These are phyloP conservation scores for Aspergillus melleus DNA, from an alignment of 2,329 filamentous ascomycete species.

Conservation along the genomic window DNA sequence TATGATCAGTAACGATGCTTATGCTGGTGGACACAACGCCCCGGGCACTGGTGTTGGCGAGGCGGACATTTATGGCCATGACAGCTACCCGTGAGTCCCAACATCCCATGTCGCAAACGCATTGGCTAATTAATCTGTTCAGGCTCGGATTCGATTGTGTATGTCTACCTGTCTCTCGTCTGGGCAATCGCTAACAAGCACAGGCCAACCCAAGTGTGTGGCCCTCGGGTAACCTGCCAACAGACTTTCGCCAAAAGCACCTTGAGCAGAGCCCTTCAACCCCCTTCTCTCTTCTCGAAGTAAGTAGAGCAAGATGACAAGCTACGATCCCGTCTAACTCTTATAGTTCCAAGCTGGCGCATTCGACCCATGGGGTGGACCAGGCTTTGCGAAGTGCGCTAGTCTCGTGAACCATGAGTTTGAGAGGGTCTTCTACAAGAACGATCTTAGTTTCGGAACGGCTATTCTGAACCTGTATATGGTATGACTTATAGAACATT, in stretches of 20 bases:
- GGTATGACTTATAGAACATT: conserved; percentile 43
- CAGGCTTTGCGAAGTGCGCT: conserved; percentile 67
- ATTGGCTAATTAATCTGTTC: conserved; percentile 7
- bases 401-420: conserved; percentile 70
- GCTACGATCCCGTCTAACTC: conserved; percentile 6
- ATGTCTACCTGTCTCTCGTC: conserved; percentile 10
- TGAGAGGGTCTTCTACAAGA: conserved; percentile 77
- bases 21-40: conserved; percentile 60
- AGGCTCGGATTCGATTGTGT: conserved; percentile 44
- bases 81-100: conserved; percentile 56
- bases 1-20: conserved; percentile 72
- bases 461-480: conserved; percentile 75
- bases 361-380: conserved; percentile 74
- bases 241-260: conserved; percentile 56
- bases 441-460: conserved; percentile 65
- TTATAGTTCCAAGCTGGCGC: conserved; percentile 67
- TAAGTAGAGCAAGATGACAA: conserved; percentile 18
- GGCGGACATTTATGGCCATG: conserved; percentile 67
- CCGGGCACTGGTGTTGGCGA: conserved; percentile 60
- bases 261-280: conserved; percentile 63
- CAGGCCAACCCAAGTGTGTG: conserved; percentile 60
- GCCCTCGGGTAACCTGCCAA: conserved; percentile 59
- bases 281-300: conserved; percentile 64
- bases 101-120: neutral
- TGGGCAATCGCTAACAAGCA: conserved; percentile 8